Percentiles rank a stretch among this genome's conserved stretches.
These are phyloP conservation scores for Yarrowia galli DNA, from an alignment of 1,139 yeast species.

Conservation along the genomic window DNA sequence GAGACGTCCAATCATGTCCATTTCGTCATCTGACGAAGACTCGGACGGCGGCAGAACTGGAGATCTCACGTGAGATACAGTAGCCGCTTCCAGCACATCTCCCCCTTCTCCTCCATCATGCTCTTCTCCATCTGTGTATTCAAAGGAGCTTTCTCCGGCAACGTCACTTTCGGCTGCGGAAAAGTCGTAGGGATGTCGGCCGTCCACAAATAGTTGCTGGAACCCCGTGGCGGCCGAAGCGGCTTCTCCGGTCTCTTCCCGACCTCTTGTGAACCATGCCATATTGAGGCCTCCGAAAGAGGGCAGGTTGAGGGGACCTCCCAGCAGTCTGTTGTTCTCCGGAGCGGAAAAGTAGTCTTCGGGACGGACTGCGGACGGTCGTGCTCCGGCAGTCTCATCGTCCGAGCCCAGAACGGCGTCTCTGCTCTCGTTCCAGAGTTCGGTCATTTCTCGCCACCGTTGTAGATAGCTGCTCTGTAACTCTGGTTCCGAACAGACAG, in stretches of 20 bases:
- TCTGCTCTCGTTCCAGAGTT: conserved; percentile 27
- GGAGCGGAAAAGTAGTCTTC: conserved; percentile 34
- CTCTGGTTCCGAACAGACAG: conserved; percentile 26
- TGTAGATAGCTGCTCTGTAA: conserved; percentile 27
- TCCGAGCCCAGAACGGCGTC: conserved; percentile 32
- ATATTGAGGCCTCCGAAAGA: conserved; percentile 16
- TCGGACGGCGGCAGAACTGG: conserved; percentile 1
- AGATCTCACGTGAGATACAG: background rate
- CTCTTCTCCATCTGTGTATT: conserved; percentile 27
- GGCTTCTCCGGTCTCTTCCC: conserved; percentile 7
- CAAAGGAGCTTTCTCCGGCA: conserved; percentile 17
- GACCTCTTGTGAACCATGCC: conserved; percentile 26
- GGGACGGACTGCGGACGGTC: background rate
- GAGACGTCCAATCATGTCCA: conserved; percentile 49
- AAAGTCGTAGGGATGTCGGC: conserved; percentile 31
- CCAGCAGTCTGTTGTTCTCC: conserved; percentile 4
- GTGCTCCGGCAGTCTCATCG: conserved; percentile 17
- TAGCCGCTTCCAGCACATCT: background rate
- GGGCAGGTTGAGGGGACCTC: conserved; percentile 33
- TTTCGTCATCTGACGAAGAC: conserved; percentile 46
- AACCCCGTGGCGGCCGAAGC: conserved; percentile 25
- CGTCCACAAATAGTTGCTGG: conserved; percentile 31
- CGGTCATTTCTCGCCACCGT: conserved; percentile 33
- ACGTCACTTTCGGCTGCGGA: conserved; percentile 26
- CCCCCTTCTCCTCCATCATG: conserved; percentile 38